phyloP scores from a whole-genome alignment of 768 basidiomycete genomes.

The Roridomyces roridus region DNA sequence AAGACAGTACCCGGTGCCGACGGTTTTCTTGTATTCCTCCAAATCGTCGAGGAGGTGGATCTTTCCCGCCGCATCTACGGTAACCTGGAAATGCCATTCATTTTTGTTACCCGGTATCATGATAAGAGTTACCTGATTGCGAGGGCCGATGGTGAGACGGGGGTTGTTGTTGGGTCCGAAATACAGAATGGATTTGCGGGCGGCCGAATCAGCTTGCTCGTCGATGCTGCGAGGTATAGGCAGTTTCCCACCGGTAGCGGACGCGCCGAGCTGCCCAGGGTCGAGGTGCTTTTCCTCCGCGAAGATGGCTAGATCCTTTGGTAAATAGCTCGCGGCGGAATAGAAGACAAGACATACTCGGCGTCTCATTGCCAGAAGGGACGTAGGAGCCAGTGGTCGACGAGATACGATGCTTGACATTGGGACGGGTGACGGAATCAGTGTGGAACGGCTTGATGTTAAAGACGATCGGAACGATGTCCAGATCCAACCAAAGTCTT shows the following conservation, averaged over 20 bases:
- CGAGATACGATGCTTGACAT: constrained; percentile 82
- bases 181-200: constrained; percentile 84
- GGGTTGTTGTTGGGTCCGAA: constrained; percentile 86
- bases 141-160: constrained; percentile 78
- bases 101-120: no score
- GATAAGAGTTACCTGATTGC: constrained; percentile 52
- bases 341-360: constrained; percentile 35
- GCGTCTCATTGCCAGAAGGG: constrained; percentile 78
- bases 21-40: constrained; percentile 76
- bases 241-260: constrained; percentile 59
- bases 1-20: constrained; percentile 56
- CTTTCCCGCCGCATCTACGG: constrained; percentile 86
- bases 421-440: constrained; percentile 78
- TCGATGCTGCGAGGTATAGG: constrained; percentile 81
- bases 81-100: constrained; percentile 51
- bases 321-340: no score
- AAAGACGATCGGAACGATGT: constrained; percentile 86
- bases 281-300: constrained; percentile 63
- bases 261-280: constrained; percentile 40
- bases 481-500: constrained; percentile 81
- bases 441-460: constrained; percentile 86
- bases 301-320: constrained; percentile 45
- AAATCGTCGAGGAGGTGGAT: constrained; percentile 88
- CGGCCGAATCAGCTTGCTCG: constrained; percentile 87
- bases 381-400: constrained; percentile 82